These are phyloP conservation scores for Emmonsiellopsis sp. DNA, from an alignment of 2,329 filamentous ascomycete species.

Conservation along the genomic window DNA sequence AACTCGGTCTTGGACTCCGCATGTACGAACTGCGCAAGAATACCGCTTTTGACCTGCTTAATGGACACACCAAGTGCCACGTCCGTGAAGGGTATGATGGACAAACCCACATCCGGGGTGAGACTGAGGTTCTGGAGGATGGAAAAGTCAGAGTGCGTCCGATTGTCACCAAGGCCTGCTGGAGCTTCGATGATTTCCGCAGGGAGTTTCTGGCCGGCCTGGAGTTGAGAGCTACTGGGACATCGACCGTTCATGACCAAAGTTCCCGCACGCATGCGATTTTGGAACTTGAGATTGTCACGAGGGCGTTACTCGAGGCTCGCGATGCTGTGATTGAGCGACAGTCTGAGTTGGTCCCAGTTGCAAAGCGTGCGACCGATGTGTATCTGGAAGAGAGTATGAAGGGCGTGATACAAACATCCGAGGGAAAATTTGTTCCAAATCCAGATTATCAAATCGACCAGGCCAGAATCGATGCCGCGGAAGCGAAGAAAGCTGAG, in stretches of 20 bases:
- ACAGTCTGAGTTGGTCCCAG: constrained; percentile 36
- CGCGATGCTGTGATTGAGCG: constrained; percentile 31
- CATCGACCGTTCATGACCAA: constrained; percentile 34
- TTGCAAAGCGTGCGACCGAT: constrained; percentile 35
- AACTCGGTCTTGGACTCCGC: constrained; percentile 29
- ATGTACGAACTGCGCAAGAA: constrained; percentile 36
- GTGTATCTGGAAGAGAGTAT: constrained; percentile 31
- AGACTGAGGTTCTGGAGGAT: constrained; percentile 31
- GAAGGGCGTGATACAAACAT: constrained; percentile 18
- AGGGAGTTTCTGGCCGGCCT: constrained; percentile 21
- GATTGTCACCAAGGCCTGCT: constrained; percentile 26
- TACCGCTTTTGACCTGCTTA: constrained; percentile 34
- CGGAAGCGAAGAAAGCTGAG: constrained; percentile 28
- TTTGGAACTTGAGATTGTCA: constrained; percentile 35
- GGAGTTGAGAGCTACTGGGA: constrained; percentile 23
- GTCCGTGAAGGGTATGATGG: constrained; percentile 34
- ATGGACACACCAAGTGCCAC: constrained; percentile 28
- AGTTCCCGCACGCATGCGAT: constrained; percentile 39
- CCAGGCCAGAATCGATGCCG: constrained; percentile 31
- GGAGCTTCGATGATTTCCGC: constrained; percentile 26
- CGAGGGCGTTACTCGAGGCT: constrained; percentile 24
- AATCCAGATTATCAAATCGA: constrained; percentile 28
- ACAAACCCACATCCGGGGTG: constrained; percentile 31
- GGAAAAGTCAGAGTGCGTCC: constrained; percentile 35
- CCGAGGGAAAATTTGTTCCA: constrained; percentile 23